Conservation (phyloP, 768 basidiomycete genomes). For the Suillus brevipes region DNA sequence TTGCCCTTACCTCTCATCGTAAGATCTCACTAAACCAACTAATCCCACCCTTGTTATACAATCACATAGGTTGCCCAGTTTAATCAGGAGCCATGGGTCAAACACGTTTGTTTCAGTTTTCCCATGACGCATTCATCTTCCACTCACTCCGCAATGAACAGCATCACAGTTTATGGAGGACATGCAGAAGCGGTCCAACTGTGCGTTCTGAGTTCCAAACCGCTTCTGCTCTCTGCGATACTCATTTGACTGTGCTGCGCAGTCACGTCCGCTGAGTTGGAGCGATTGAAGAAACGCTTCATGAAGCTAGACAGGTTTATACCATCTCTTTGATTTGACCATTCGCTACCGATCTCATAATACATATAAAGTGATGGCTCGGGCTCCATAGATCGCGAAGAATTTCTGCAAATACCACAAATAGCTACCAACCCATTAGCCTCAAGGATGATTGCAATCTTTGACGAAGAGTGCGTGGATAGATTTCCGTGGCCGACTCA, state of each 20-base stretch:
- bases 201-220: slow-evolving; percentile 51
- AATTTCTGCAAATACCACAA: slow-evolving; percentile 98
- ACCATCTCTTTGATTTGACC: slow-evolving; percentile 1
- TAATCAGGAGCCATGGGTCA: slow-evolving; percentile 61
- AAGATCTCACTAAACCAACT: not conserved
- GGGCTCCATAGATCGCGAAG: slow-evolving; percentile 97
- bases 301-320: slow-evolving; percentile 93
- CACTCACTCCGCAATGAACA: slow-evolving; percentile 30
- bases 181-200: slow-evolving; percentile 96
- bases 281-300: slow-evolving; percentile 96
- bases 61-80: not conserved
- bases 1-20: slow-evolving; percentile 1
- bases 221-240: slow-evolving; percentile 7
- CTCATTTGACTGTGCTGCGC: slow-evolving; percentile 16
- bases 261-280: slow-evolving; percentile 95
- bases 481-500: slow-evolving; percentile 8
- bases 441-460: slow-evolving; percentile 98
- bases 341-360: slow-evolving; percentile 1
- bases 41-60: not conserved
- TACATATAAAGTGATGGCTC: slow-evolving; percentile 77
- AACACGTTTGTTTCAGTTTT: slow-evolving; percentile 58
- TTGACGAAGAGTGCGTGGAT: slow-evolving; percentile 91
- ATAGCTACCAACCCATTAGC: slow-evolving; percentile 98
- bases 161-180: slow-evolving; percentile 97
- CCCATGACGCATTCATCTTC: not conserved